Base-by-base conservation (phyloP, 345 rosid genomes). In the Hirschfeldia incana region DNA sequence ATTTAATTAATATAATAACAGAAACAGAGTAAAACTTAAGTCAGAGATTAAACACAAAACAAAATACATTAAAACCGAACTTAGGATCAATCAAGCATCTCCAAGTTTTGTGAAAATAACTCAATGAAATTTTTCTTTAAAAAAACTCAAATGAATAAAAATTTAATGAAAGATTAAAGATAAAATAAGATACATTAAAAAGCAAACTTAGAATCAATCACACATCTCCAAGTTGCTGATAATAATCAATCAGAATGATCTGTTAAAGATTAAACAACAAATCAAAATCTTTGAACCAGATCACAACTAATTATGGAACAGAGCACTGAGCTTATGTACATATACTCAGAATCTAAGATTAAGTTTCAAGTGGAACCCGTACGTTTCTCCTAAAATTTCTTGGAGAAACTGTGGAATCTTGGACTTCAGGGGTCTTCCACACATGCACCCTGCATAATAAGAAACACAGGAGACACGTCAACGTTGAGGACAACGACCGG, bases 1-100 rank as follows among this genome's bases (percentile, higher is more conserved):
- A 92, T 65, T 84, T 91, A 0, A 92, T 94, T 67, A 94, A 97
- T 94, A 97, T 71, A 83, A 82, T 64, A 16, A 37, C 83, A 75
- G 37, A 74, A 72, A 2, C 29, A 72, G 32, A 70, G 37, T 33
- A 49, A 2, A 42, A 42, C 49, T 42, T 42, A 10, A 42, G 49
- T 42, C 49, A 42, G 5, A 34, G 37, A 34, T 34, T 34, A 34
- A 34, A 34, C 8, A 34, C 37, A 34, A 42, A 2, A 2, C 8
- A 42, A 60, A 10, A 17, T 42, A 66, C 28, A 55, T 55, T 16
- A 42, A 33, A 61, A 29, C 37, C 27, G 26, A 73, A 73, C 12
- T 5, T 6, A 55, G 3, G 51, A 42, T 30, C 10, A 15, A 69
- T 69, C 8, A 42, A 42, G 13, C 49, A 42, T 42, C 49, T 10